phyloP scores from a whole-genome alignment of 2,329 filamentous ascomycete species.

The Diaporthe aspalathi region DNA sequence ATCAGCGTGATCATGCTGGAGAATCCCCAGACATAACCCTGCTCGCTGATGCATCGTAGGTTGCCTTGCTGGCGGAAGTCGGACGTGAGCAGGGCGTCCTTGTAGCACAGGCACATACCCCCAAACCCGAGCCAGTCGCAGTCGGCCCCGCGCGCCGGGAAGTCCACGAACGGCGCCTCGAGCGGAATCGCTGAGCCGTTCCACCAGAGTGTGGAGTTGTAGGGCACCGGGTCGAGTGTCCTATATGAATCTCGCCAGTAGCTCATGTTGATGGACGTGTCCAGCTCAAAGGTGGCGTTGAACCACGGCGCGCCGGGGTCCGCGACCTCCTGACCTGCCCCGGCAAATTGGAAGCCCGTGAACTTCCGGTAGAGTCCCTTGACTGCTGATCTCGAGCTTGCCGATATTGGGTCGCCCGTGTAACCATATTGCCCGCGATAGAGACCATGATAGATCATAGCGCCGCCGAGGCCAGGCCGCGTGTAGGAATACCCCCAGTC shows the following conservation, averaged over 20 bases:
- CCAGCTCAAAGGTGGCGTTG: constrained; percentile 22
- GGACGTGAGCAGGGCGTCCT: background rate
- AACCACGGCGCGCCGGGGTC: background rate
- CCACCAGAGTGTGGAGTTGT: constrained; percentile 32
- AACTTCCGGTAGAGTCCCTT: constrained; percentile 18
- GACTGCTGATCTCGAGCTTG: background rate
- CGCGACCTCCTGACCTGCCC: constrained; percentile 1
- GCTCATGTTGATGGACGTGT: constrained; percentile 5
- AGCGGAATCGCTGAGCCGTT: constrained; percentile 22
- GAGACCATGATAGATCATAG: background rate
- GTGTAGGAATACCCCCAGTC: background rate
- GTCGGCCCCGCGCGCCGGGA: background rate
- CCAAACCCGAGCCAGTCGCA: background rate
- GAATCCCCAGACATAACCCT: constrained; percentile 28
- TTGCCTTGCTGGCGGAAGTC: constrained; percentile 16
- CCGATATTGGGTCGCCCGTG: background rate
- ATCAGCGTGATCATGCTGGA: constrained; percentile 24
- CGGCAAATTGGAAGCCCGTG: constrained; percentile 20
- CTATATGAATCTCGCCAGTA: background rate
- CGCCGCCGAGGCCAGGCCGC: background rate
- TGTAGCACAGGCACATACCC: constrained; percentile 11
- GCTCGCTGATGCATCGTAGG: constrained; percentile 29
- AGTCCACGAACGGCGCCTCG: constrained; percentile 20
- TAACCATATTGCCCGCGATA: background rate
- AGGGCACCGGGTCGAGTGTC: background rate